phyloP scores from a whole-genome alignment of 805 yeast genomes.

The Wickerhamomyces subpelliculosus region DNA sequence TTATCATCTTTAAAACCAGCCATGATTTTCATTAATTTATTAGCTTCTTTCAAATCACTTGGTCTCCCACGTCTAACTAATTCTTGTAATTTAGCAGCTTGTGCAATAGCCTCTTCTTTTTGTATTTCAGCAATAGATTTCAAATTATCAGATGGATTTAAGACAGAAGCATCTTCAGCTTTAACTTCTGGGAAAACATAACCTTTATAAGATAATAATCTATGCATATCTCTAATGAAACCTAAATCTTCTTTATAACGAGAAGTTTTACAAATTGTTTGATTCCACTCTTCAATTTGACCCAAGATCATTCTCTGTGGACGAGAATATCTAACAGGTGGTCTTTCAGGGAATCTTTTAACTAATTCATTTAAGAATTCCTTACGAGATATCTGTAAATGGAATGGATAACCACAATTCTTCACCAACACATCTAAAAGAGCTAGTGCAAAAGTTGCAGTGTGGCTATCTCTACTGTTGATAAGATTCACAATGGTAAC shows the following conservation, averaged over 20 bases:
- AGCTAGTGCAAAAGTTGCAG: constrained; percentile 76
- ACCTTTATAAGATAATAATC: constrained; percentile 83
- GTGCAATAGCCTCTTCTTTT: constrained; percentile 88
- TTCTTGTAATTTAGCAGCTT: constrained; percentile 92
- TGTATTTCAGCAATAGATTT: constrained; percentile 87
- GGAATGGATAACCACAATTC: constrained; percentile 97
- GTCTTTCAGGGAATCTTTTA: constrained; percentile 88
- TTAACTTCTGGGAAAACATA: constrained; percentile 89
- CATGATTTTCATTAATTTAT: constrained; percentile 94
- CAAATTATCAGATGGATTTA: constrained; percentile 81
- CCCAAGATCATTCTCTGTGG: constrained; percentile 82
- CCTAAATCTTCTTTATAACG: constrained; percentile 88
- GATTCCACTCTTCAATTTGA: constrained; percentile 95
- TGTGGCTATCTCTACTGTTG: constrained; percentile 77
- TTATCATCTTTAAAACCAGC: constrained; percentile 93
- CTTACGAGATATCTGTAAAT: constrained; percentile 88
- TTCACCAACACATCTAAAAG: constrained; percentile 85
- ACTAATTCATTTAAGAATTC: constrained; percentile 93
- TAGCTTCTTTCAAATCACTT: constrained; percentile 91
- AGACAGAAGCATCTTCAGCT: constrained; percentile 85
- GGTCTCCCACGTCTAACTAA: constrained; percentile 93
- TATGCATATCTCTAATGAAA: constrained; percentile 92
- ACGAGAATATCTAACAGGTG: constrained; percentile 77
- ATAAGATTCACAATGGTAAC: constrained; percentile 74
- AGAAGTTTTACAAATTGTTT: constrained; percentile 85